Evolutionary conservation across 306 rosid species (phyloP).

Genomic region (Nissolia schottii): DNA sequence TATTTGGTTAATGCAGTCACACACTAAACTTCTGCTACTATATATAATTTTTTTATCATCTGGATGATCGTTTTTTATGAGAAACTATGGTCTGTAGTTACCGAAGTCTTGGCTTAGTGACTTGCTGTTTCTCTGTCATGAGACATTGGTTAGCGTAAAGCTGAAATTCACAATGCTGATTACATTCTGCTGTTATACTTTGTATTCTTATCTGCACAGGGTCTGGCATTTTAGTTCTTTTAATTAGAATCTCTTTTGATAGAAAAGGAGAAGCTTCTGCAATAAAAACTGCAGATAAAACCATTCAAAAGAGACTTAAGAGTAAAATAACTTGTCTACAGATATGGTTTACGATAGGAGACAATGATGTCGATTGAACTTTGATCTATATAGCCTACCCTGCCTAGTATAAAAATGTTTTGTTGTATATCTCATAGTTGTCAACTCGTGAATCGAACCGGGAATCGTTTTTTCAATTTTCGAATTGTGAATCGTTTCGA

Average conservation of each 20-base stretch:
- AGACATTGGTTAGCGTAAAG: background rate
- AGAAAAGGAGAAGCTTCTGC: too few relatives aligned
- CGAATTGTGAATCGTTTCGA: too few relatives aligned
- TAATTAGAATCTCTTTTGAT: background rate
- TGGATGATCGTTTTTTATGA: background rate
- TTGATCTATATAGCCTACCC: too few relatives aligned
- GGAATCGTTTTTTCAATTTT: too few relatives aligned
- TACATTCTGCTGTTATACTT: background rate
- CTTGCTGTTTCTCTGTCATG: background rate
- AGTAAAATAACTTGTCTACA: too few relatives aligned
- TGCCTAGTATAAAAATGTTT: too few relatives aligned
- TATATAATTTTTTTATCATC: background rate
- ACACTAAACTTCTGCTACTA: background rate
- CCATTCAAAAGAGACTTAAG: too few relatives aligned
- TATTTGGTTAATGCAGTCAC: constrained; percentile 13
- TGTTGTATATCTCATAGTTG: too few relatives aligned
- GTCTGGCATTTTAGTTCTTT: background rate
- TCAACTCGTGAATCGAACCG: too few relatives aligned
- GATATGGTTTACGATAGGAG: too few relatives aligned
- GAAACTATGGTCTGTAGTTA: background rate
- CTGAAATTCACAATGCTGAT: background rate
- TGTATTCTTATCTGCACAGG: background rate
- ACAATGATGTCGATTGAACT: too few relatives aligned
- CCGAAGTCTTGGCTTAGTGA: constrained; percentile 8
- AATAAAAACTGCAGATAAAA: too few relatives aligned